These are phyloP conservation scores for Corylus heterophylla DNA, from an alignment of 306 rosid genomes.

Conservation along the genomic window DNA sequence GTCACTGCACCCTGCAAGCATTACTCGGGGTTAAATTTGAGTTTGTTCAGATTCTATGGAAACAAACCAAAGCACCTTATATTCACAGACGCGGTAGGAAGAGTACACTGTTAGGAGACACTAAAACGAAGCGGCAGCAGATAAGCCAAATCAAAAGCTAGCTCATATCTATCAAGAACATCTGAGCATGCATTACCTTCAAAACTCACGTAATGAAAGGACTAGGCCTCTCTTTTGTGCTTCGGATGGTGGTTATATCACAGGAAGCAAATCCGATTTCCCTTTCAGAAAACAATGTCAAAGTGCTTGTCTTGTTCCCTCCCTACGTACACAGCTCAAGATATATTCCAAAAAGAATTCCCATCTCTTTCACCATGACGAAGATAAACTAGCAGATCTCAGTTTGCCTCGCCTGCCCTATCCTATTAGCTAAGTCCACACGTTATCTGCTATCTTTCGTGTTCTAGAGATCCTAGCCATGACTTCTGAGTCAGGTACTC, in stretches of 20 bases:
- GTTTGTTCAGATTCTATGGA: conserved; percentile 7
- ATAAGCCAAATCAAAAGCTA: background rate
- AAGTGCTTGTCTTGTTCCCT: background rate
- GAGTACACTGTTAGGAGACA: background rate
- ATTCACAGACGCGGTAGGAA: conserved; percentile 4
- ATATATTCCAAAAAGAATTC: conserved; percentile 13
- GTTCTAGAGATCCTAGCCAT: conserved; percentile 33
- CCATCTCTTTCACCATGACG: conserved; percentile 15
- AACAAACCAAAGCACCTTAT: conserved; percentile 8
- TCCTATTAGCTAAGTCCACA: conserved; percentile 18
- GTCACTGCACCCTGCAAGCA: conserved; percentile 46
- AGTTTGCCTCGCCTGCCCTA: background rate
- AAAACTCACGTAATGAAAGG: conserved; percentile 4
- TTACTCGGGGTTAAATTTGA: conserved; percentile 15
- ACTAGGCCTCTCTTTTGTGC: background rate
- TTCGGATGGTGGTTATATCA: background rate
- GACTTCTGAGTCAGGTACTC: conserved; percentile 30
- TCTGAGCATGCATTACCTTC: conserved; percentile 22
- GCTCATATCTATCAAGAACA: conserved; percentile 4
- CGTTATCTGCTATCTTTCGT: conserved; percentile 18
- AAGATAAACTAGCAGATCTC: conserved; percentile 24
- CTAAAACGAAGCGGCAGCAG: background rate
- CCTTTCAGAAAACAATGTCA: background rate
- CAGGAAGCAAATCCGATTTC: background rate
- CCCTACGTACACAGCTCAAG: background rate